Conservation (phyloP, 1,284 basidiomycete genomes). For the Schizophyllum amplum region DNA sequence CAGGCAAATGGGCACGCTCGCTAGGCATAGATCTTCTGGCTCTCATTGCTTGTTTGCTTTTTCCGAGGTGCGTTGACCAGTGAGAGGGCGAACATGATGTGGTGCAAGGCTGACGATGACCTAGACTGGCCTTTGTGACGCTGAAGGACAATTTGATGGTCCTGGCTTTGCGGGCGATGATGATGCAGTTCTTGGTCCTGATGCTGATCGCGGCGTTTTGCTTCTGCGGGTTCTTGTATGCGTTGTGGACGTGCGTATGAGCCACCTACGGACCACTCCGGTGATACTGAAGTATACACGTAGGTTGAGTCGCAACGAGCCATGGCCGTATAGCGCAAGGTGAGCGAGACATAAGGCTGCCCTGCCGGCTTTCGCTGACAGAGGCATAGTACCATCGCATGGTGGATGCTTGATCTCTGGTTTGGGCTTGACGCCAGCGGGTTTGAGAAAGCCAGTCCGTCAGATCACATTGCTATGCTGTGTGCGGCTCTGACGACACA, state of each 20-base stretch:
- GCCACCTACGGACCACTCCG: background rate
- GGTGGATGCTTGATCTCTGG: constrained; percentile 88
- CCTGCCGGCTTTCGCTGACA: background rate
- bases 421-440: constrained; percentile 87
- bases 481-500: background rate
- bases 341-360: constrained; percentile 29
- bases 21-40: constrained; percentile 69
- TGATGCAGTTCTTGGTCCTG: constrained; percentile 66
- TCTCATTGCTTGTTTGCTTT: constrained; percentile 78
- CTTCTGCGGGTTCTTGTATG: constrained; percentile 86
- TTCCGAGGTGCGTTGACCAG: constrained; percentile 51
- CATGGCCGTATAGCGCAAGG: constrained; percentile 22
- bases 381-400: constrained; percentile 39
- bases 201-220: constrained; percentile 89
- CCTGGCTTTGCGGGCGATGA: constrained; percentile 72
- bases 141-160: constrained; percentile 83
- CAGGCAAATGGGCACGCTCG: constrained; percentile 53
- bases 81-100: background rate
- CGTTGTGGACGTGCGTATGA: constrained; percentile 78
- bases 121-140: constrained; percentile 79
- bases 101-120: background rate
- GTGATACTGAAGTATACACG: constrained; percentile 7
- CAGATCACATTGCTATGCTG: background rate
- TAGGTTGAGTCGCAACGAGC: constrained; percentile 53
- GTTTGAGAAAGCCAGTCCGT: constrained; percentile 70